A percentile compares a stretch with the other conserved stretches of the same genome.
Evolutionary conservation across 441 rosid species (phyloP).

Genomic region (Manihot esculenta): DNA sequence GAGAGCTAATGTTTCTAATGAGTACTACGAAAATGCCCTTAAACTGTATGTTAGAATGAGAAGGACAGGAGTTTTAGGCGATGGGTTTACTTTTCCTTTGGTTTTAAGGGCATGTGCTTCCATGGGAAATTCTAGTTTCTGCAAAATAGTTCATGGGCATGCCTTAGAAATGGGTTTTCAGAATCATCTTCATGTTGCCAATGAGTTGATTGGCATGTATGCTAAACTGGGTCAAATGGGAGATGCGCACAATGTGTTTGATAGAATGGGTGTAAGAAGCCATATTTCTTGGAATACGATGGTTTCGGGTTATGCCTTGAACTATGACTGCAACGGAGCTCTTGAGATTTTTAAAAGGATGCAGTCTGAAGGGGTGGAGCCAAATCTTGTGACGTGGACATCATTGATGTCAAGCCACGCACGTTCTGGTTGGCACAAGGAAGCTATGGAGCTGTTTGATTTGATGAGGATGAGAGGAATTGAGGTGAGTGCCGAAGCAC

Average conservation of each 20-base stretch:
- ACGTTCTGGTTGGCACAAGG: constrained; percentile 45
- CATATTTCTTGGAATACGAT: constrained; percentile 66
- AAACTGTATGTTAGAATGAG: constrained; percentile 51
- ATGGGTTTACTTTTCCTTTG: constrained; percentile 55
- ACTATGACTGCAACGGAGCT: constrained; percentile 47
- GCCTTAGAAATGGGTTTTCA: constrained; percentile 47
- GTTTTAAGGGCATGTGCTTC: constrained; percentile 46
- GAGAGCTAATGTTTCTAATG: constrained; percentile 47
- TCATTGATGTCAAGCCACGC: constrained; percentile 64
- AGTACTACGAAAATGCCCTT: constrained; percentile 36
- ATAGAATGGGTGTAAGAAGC: constrained; percentile 52
- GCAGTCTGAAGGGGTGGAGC: constrained; percentile 55
- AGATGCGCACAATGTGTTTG: constrained; percentile 53
- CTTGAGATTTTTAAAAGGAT: constrained; percentile 45
- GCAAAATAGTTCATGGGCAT: constrained; percentile 45
- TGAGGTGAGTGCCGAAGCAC: constrained; percentile 48
- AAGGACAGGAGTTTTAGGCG: constrained; percentile 43
- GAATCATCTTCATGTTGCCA: constrained; percentile 47
- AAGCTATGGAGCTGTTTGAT: constrained; percentile 48
- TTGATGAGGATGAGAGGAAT: constrained; percentile 49
- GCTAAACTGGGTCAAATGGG: constrained; percentile 39
- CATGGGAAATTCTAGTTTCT: constrained; percentile 26
- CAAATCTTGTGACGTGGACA: constrained; percentile 72
- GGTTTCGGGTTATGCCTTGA: constrained; percentile 52
- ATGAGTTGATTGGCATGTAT: constrained; percentile 62